Evolutionary conservation across 1,139 yeast genomes (phyloP).

Genomic region (Ogataea hybrid): DNA sequence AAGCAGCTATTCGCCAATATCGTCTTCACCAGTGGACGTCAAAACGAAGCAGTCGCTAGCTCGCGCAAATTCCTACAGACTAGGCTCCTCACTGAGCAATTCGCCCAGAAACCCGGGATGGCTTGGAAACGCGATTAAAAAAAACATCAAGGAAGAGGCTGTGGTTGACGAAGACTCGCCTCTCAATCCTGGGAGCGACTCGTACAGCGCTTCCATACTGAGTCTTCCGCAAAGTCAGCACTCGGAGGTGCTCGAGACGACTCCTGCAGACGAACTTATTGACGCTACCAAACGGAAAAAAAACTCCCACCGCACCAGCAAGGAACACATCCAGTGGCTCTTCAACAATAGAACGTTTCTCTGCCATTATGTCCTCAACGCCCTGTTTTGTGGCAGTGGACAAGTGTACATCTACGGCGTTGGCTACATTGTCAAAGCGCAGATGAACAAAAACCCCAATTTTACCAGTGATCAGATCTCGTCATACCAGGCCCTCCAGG

Average conservation of each 20-base stretch:
- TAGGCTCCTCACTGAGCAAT: conserved; percentile 23
- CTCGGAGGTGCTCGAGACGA: not conserved
- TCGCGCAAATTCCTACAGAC: conserved; percentile 24
- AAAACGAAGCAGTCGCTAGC: conserved; percentile 21
- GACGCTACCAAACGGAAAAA: conserved; percentile 10
- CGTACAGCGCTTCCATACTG: conserved; percentile 1
- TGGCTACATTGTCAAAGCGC: conserved; percentile 68
- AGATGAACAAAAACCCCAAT: conserved; percentile 31
- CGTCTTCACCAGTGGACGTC: conserved; percentile 28
- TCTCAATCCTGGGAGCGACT: not conserved
- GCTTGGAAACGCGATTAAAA: conserved; percentile 23
- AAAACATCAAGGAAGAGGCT: conserved; percentile 14
- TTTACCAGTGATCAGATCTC: conserved; percentile 28
- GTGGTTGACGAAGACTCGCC: conserved; percentile 19
- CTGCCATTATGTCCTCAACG: conserved; percentile 52
- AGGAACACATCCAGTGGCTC: conserved; percentile 25
- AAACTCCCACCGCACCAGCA: conserved; percentile 14
- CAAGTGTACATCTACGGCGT: conserved; percentile 76
- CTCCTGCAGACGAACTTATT: not conserved
- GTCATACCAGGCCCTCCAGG: conserved; percentile 65
- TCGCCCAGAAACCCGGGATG: conserved; percentile 23
- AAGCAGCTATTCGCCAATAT: conserved; percentile 14
- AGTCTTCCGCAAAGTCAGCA: conserved; percentile 4
- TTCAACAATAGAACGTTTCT: conserved; percentile 36
- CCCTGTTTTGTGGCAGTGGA: conserved; percentile 68